Evolutionary conservation across 805 yeast genomes (phyloP), one percentile per base, ranked within the genome.

Genomic region (Metschnikowia vanudenii): DNA sequence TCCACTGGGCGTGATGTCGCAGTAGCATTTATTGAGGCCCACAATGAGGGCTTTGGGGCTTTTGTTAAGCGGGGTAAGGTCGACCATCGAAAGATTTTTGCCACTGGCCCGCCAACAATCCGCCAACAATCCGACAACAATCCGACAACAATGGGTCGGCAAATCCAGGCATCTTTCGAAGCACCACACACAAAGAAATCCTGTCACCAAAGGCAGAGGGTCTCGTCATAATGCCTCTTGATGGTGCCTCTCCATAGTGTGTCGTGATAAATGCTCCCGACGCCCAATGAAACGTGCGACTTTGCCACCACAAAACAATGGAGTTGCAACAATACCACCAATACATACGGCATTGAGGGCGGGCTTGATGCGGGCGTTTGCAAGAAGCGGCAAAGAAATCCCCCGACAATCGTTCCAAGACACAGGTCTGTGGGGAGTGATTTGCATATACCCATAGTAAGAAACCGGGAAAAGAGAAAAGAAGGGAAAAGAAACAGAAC

Each of bases 341-440:
- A 8, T 4, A 20, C 36, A 39, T 19, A 19, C 44, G 44, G 44
- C 44, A 41, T 28, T 33, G 18, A 17, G 13, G 26, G 39, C 44
- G 44, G 37, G 29, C 37, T 12, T 30, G 14, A 13, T 39, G 41
- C 26, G 24, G 20, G 20, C 33, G 10, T 34, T 31, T 41, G 28
- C 40, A 41, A 41, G 7, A 41, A 30, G 42, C 39, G 42, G 42
- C 33, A 39, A 39, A 31, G 20, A 37, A 37, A 24, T 13, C 31
- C 29, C 40, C 45, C 35, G 40, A 41, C 39, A 36, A 36, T 33
- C 36, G 17, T 35, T 30, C 5, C 36, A 36, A 29, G 39, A 16
- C 36, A 34, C 45, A 28, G 36, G 39, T 20, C 10, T 35, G 45
- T 34, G 32, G 43, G 43, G 43, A 20, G 33, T 6, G 43, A 41